Percentiles rank a stretch among this genome's conserved stretches.
Conservation (phyloP, 768 basidiomycete species). For the Pulveroboletus frians region DNA sequence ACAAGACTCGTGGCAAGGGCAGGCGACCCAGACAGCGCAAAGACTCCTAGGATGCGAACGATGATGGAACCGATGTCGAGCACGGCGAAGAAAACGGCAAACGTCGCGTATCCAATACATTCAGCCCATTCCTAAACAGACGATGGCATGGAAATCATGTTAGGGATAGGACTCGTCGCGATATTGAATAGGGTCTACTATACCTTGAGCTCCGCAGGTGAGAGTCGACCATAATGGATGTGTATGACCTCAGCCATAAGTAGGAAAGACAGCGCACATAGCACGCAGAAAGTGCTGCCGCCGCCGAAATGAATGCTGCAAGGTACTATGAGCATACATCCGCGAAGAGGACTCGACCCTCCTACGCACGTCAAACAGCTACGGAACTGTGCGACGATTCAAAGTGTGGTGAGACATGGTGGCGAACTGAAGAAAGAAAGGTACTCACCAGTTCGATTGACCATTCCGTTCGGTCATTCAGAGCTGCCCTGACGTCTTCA, state of each 20-base stretch:
- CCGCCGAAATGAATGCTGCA: constrained; percentile 17
- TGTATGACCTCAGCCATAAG: constrained; percentile 18
- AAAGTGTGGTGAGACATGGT: not conserved
- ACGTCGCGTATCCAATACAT: constrained; percentile 10
- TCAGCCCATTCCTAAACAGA: constrained; percentile 7
- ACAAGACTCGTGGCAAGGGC: constrained; percentile 9
- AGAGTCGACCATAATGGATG: constrained; percentile 19
- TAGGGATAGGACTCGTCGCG: not conserved
- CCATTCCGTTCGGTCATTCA: constrained; percentile 17
- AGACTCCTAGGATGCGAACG: constrained; percentile 15
- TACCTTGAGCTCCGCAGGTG: constrained; percentile 24
- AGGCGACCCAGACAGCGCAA: constrained; percentile 9
- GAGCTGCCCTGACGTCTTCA: constrained; percentile 15
- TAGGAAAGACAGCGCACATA: constrained; percentile 13
- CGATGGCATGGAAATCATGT: not conserved
- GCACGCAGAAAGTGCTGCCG: constrained; percentile 5
- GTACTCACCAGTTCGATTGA: constrained; percentile 20
- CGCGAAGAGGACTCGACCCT: not conserved
- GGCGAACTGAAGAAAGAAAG: not conserved
- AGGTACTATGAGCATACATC: constrained; percentile 1
- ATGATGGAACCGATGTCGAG: constrained; percentile 20
- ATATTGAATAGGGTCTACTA: not conserved
- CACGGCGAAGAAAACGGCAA: constrained; percentile 13
- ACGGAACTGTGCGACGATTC: not conserved
- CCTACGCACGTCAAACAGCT: constrained; percentile 9